Evolutionary conservation across 1,284 basidiomycete genomes (phyloP), one percentile per base, ranked within the genome.

Genomic region (Anthracocystis panici-leucophaei): DNA sequence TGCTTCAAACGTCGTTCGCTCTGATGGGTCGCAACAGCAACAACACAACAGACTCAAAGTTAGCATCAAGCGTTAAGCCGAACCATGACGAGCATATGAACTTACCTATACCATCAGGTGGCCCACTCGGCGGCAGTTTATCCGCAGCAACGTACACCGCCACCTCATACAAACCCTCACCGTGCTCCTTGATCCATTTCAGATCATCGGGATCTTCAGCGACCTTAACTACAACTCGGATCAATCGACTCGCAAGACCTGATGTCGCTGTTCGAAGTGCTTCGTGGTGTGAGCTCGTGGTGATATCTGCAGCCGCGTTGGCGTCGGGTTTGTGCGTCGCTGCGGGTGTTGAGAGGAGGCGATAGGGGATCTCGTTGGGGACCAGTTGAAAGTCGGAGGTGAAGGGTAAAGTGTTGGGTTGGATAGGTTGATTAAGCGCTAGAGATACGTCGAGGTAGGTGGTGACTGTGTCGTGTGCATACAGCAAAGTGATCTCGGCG

Each of bases 131-230:
- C 6, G 74, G 52, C 21, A 73, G 29, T 54, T 63, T 67, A 33
- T 71, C 74, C 10, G 74, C 74, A 2, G 74, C 65, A n/a, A 77
- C 74, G 33, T 61, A 68, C 18, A 80, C 41, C 4, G 65, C 74
- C 11, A 80, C 73, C 48, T 80, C 78, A 40, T 69, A 80, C 20
- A 80, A 40, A 0, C 77, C 77, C 25, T 75, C 67, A 3, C 79
- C 79, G 33, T 77, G 62, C 14, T 57, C 38, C n/a, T 67, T 33
- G 29, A 80, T 50, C 75, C 75, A 79, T 18, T 52, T 29, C 2
- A 38, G 18, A 21, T 80, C 77, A 14, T 65, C 61, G 3, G 66
- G 67, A 59, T 77, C 75, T 40, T 79, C 71, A 2, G 77, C 75
- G 3, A 66, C 67, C 33, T 69, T 71, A 27, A 78, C 49, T 1